phyloP scores from a whole-genome alignment of 2,329 filamentous ascomycete genomes.

The Curvularia eragrostidis region DNA sequence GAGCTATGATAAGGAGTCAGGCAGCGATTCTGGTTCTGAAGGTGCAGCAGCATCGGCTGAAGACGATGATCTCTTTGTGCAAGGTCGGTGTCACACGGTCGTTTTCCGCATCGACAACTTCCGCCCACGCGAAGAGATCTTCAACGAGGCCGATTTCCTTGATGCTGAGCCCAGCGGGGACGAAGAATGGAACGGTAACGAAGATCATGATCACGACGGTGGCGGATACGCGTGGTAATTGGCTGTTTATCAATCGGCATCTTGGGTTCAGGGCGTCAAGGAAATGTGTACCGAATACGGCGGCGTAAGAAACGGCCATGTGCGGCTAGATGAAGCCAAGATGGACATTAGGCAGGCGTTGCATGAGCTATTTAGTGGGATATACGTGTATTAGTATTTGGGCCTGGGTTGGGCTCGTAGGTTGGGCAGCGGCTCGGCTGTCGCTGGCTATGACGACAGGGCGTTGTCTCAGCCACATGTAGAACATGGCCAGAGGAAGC shows the following conservation, averaged over 20 bases:
- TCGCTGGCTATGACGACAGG: background rate
- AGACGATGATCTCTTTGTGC: slow-evolving; percentile 55
- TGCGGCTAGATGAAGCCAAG: background rate
- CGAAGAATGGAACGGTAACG: slow-evolving; percentile 65
- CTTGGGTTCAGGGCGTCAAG: background rate
- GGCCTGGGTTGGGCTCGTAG: slow-evolving; percentile 24
- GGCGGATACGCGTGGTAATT: slow-evolving; percentile 43
- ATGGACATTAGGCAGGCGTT: slow-evolving; percentile 31
- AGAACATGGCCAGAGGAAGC: background rate
- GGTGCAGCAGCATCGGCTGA: slow-evolving; percentile 20
- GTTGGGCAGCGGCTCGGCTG: slow-evolving; percentile 27
- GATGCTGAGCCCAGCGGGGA: slow-evolving; percentile 65
- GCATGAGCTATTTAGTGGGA: slow-evolving; percentile 13
- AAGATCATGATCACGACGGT: slow-evolving; percentile 55
- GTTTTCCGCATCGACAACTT: slow-evolving; percentile 78
- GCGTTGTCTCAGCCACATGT: slow-evolving; percentile 14
- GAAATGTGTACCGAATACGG: background rate
- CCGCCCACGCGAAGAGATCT: slow-evolving; percentile 72
- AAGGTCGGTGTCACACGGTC: slow-evolving; percentile 74
- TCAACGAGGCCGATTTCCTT: slow-evolving; percentile 74
- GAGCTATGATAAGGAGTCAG: slow-evolving; percentile 42
- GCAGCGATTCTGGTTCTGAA: slow-evolving; percentile 34
- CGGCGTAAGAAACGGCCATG: slow-evolving; percentile 1
- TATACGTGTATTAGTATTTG: slow-evolving; percentile 26
- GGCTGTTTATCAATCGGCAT: background rate